Evolutionary conservation across 805 yeast species (phyloP), one percentile per base, ranked within the genome.

Genomic region (Wickerhamiella vanderwaltii): DNA sequence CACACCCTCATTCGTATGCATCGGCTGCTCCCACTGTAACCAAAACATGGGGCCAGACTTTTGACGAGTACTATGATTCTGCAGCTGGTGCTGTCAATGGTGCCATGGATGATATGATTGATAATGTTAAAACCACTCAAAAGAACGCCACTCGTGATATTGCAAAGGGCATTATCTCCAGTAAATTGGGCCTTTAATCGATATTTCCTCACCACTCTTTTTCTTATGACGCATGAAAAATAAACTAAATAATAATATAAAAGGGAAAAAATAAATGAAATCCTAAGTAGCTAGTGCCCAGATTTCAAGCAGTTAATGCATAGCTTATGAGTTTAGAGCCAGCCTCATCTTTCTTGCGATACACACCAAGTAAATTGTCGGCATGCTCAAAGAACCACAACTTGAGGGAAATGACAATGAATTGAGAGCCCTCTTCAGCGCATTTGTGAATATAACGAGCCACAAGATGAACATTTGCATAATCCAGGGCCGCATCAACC

Each of bases 401-500:
- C 61, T 88, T 91, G 60, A 91, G 71, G 33, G 94, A 81, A 47
- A 91, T 91, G 34, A 91, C 95, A 58, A 91, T 85, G 53, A 88
- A 85, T 56, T 91, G 98, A 11, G 57, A 48, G 32, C 73, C 69
- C 1, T 85, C 80, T 19, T 84, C 79, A 2, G 88, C 77, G 51
- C 80, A 77, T 46, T 71, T 72, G 39, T 70, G 70, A 46, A 91
- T 84, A 56, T 87, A 91, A 45, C 75, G 76, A n/a, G 95, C 95
- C 44, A 91, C 77, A 53, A 75, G 75, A 41, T 73, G 74, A 18
- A 91, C 95, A 54, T 91, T 91, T 18, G 84, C 75, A 46, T 82
- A 78, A 60, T 91, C 98, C 45, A 91, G 69, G 0, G 97, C 97
- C 0, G 98, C 97, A 63, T 91, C 98, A n/a, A 91, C 86, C 61